These are phyloP conservation scores for Penicillium glabrum DNA, from an alignment of 2,329 filamentous ascomycete genomes.

Conservation along the genomic window DNA sequence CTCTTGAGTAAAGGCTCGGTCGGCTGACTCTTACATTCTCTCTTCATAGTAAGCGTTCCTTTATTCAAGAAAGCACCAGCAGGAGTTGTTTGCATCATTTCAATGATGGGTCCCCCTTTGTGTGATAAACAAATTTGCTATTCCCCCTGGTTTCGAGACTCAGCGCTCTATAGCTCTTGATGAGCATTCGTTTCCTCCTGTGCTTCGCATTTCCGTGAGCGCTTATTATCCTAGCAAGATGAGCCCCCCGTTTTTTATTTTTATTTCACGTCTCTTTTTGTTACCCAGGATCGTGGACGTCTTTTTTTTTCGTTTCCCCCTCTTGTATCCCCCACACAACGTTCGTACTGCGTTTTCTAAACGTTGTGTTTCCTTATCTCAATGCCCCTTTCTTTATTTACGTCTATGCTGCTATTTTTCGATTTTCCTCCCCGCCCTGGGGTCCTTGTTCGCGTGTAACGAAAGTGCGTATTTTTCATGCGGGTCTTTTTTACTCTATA, in stretches of 20 bases:
- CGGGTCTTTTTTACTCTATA: conserved; percentile 33
- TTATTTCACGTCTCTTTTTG: conserved; percentile 1
- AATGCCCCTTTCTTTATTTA: conserved; percentile 12
- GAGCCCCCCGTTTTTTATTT: conserved; percentile 19
- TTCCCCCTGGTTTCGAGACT: conserved; percentile 34
- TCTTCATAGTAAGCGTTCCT: conserved; percentile 37
- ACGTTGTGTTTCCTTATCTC: conserved; percentile 11
- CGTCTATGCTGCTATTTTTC: conserved; percentile 15
- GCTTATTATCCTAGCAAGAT: conserved; percentile 40
- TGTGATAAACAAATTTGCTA: conserved; percentile 39
- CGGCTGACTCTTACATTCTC: conserved; percentile 24
- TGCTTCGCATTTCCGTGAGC: conserved; percentile 45
- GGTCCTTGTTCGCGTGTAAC: conserved; percentile 38
- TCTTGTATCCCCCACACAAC: conserved; percentile 2
- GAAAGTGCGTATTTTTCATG: conserved; percentile 38
- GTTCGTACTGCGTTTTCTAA: conserved; percentile 7
- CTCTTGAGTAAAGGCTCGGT: conserved; percentile 27
- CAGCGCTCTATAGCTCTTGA: conserved; percentile 43
- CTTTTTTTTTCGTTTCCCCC: conserved; percentile 9
- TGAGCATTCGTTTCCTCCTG: conserved; percentile 42
- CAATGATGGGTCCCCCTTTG: conserved; percentile 40
- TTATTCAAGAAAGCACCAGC: conserved; percentile 42
- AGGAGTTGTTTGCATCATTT: conserved; percentile 45
- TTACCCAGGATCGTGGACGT: conserved; percentile 12
- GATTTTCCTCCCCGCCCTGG: conserved; percentile 22